Evolutionary conservation across 2,329 filamentous ascomycete genomes (phyloP).

Genomic region (Exophiala phaeomuriformis): DNA sequence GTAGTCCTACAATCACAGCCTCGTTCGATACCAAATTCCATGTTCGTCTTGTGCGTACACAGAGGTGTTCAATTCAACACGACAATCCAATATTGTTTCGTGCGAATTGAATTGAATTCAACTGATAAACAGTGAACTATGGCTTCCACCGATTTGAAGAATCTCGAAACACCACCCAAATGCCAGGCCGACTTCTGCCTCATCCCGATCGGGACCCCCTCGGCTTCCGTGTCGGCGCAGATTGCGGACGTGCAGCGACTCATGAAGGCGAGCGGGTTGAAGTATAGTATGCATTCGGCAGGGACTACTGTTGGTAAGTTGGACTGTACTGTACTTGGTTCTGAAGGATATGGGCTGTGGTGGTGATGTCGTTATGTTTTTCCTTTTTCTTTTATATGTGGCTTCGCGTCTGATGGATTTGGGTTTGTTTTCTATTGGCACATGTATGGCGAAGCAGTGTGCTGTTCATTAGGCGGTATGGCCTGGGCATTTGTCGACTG

Average conservation of each 20-base stretch:
- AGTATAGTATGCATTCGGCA: conserved; percentile 84
- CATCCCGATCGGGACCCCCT: conserved; percentile 77
- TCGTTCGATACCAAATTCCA: too few species aligned
- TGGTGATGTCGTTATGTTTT: not conserved
- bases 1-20: too few species aligned
- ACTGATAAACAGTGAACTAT: not conserved
- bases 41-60: too few species aligned
- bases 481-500: too few species aligned
- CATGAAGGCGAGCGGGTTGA: conserved; percentile 70
- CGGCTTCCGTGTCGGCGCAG: conserved; percentile 68
- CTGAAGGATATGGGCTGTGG: not conserved
- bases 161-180: conserved; percentile 54
- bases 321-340: not conserved
- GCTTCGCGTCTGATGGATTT: too few species aligned
- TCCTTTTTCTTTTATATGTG: not conserved
- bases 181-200: conserved; percentile 90
- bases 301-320: conserved; percentile 81
- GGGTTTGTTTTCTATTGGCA: too few species aligned
- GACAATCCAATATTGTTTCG: too few species aligned
- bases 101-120: too few species aligned
- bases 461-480: too few species aligned
- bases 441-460: too few species aligned
- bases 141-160: conserved; percentile 2
- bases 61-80: too few species aligned
- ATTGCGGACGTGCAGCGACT: conserved; percentile 83